Conservation (phyloP, 202 grass and related monocot species). For the Panicum hallii region DNA sequence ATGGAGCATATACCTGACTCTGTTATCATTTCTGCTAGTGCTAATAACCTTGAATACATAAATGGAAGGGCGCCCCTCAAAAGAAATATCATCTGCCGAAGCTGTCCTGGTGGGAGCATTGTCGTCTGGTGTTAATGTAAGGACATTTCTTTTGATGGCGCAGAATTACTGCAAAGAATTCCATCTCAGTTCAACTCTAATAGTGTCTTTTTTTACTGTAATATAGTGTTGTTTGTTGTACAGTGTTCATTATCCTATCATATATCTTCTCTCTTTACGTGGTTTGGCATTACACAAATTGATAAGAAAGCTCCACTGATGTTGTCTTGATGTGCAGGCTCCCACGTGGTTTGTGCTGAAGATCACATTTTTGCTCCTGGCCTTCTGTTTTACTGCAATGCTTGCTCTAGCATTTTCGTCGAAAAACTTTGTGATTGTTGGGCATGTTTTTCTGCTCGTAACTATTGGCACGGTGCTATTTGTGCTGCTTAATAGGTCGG, state of each 20-base stretch:
- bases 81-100: slow-evolving; percentile 70
- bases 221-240: background rate
- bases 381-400: slow-evolving; percentile 74
- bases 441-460: slow-evolving; percentile 82
- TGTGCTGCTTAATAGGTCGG: slow-evolving; percentile 79
- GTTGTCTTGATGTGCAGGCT: slow-evolving; percentile 50
- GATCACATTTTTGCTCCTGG: slow-evolving; percentile 81
- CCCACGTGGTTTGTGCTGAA: slow-evolving; percentile 87
- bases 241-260: background rate
- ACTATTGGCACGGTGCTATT: slow-evolving; percentile 80
- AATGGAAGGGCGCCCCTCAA: slow-evolving; percentile 61
- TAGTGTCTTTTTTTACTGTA: background rate
- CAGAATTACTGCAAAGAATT: background rate
- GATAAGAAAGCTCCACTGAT: slow-evolving; percentile 27
- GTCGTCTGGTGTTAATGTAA: slow-evolving; percentile 86
- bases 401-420: slow-evolving; percentile 86
- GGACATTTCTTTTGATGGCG: slow-evolving; percentile 7
- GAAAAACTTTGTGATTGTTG: slow-evolving; percentile 77
- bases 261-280: slow-evolving; percentile 14
- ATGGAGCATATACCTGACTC: slow-evolving; percentile 11
- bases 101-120: slow-evolving; percentile 81
- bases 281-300: slow-evolving; percentile 7
- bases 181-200: slow-evolving; percentile 21
- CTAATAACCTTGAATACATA: background rate
- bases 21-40: slow-evolving; percentile 26